Percentiles rank a stretch among this genome's conserved stretches.
These are phyloP conservation scores for Cenchrus americanus DNA, from an alignment of 176 grass and related monocot genomes.

Conservation along the genomic window DNA sequence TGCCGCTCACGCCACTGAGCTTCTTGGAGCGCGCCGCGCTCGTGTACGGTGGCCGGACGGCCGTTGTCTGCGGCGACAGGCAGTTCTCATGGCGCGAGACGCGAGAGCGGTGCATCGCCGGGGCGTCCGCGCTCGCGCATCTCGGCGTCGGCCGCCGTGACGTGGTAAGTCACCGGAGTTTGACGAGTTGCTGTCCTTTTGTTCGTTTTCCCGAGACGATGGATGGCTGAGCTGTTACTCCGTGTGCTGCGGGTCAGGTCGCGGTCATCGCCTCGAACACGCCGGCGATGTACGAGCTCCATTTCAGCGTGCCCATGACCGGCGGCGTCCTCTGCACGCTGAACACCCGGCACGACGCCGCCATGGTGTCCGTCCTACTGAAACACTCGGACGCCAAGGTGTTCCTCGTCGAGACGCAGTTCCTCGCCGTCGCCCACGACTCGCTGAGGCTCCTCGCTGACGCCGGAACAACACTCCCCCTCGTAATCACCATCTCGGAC, in stretches of 20 bases:
- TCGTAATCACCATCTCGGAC: slow-evolving; percentile 44
- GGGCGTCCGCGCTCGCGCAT: slow-evolving; percentile 54
- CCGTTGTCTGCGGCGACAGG: slow-evolving; percentile 45
- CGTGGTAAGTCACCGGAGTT: slow-evolving; percentile 34
- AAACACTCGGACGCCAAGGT: slow-evolving; percentile 56
- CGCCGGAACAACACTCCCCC: not conserved
- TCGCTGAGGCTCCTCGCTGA: slow-evolving; percentile 30
- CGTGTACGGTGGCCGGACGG: slow-evolving; percentile 53
- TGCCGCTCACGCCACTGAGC: slow-evolving; percentile 57
- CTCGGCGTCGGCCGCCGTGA: slow-evolving; percentile 49
- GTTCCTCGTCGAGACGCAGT: slow-evolving; percentile 57
- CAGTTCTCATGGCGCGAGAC: slow-evolving; percentile 54
- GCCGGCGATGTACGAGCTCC: slow-evolving; percentile 64
- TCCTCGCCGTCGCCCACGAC: slow-evolving; percentile 28
- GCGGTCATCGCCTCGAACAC: slow-evolving; percentile 54
- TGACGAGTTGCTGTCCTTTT: not conserved
- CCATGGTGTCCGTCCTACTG: slow-evolving; percentile 54
- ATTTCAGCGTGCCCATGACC: slow-evolving; percentile 65
- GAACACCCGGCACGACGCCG: slow-evolving; percentile 46
- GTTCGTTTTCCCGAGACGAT: not conserved
- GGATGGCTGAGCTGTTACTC: not conserved
- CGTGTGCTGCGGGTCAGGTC: slow-evolving; percentile 32
- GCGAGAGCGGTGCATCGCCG: slow-evolving; percentile 48
- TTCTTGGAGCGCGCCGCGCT: slow-evolving; percentile 67
- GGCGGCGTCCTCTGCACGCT: slow-evolving; percentile 60